phyloP scores from a whole-genome alignment of 148 eudicot species.

The Chenopodium quinoa region DNA sequence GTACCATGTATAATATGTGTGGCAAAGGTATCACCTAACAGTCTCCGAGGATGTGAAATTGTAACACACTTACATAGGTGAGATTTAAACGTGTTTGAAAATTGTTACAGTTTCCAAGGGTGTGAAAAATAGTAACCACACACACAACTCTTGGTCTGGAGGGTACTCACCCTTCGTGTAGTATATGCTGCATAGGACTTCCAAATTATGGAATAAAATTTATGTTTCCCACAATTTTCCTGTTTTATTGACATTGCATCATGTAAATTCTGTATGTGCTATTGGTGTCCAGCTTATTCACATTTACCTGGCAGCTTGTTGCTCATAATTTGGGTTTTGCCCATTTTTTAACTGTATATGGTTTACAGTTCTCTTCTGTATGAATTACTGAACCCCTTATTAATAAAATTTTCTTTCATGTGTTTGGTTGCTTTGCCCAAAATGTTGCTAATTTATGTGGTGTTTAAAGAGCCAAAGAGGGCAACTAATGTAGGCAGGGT shows the following conservation, averaged over 20 bases:
- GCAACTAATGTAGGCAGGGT: no score
- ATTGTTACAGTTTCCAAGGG: neutral
- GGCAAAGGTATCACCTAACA: neutral
- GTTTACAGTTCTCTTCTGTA: neutral
- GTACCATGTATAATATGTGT: neutral
- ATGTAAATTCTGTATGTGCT: neutral
- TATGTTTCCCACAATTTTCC: neutral
- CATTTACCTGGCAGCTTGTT: neutral
- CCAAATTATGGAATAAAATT: neutral
- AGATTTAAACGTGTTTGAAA: no score
- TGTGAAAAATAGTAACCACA: no score
- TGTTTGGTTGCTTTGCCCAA: neutral
- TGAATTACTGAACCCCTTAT: neutral
- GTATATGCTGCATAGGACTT: neutral
- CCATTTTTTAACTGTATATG: neutral
- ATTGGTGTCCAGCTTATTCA: neutral
- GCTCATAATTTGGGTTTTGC: no score
- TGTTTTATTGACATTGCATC: neutral
- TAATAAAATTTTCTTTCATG: neutral
- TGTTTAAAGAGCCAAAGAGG: no score
- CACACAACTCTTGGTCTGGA: neutral
- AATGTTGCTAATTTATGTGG: neutral
- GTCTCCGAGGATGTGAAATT: neutral
- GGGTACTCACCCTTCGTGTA: neutral
- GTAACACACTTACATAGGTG: neutral